Evolutionary conservation across 1,284 basidiomycete genomes (phyloP).

Genomic region (Polyporus tsugae): DNA sequence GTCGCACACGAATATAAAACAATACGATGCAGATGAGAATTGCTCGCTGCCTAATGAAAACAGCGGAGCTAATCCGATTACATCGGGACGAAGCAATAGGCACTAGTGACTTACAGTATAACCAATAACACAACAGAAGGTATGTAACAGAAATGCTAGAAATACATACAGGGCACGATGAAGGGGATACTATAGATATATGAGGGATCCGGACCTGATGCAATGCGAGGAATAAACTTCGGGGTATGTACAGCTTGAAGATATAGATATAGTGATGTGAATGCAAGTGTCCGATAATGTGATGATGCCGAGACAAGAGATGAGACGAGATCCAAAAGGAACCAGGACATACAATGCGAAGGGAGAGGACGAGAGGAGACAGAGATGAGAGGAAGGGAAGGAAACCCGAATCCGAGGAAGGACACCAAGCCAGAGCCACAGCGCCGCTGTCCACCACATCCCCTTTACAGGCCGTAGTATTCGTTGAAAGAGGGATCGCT

Average conservation of each 20-base stretch:
- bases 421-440: background rate
- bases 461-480: background rate
- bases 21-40: background rate
- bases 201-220: background rate
- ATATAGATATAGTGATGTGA: background rate
- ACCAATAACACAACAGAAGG: background rate
- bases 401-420: no score
- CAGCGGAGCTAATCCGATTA: background rate
- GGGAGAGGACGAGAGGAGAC: background rate
- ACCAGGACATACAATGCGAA: background rate
- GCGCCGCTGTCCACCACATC: background rate
- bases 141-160: background rate
- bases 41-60: background rate
- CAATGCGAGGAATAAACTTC: background rate
- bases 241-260: conserved; percentile 1
- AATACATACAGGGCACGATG: background rate
- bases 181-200: background rate
- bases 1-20: background rate
- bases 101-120: no score
- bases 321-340: background rate
- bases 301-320: background rate
- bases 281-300: background rate
- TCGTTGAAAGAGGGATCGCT: background rate
- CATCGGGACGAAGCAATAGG: background rate
- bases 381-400: no score